These are phyloP conservation scores for Eragrostis curvula DNA, from an alignment of 176 grass and related monocot species.

Conservation along the genomic window DNA sequence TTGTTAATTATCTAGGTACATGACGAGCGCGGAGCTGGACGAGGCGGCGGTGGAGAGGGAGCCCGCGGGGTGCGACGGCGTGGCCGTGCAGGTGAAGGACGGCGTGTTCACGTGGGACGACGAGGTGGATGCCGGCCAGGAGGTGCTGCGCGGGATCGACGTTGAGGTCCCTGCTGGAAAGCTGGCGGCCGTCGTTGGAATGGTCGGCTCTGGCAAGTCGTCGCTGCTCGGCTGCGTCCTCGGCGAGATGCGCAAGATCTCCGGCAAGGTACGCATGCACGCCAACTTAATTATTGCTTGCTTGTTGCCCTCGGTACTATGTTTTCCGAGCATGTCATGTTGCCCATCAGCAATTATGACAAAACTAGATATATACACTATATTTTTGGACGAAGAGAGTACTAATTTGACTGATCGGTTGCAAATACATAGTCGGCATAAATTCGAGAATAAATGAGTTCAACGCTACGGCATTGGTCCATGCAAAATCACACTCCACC, in stretches of 20 bases:
- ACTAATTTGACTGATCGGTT: background rate
- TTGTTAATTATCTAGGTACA: slow-evolving; percentile 49
- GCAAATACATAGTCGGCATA: background rate
- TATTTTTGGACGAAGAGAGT: too few relatives aligned
- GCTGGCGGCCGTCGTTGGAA: slow-evolving; percentile 81
- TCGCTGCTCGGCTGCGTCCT: slow-evolving; percentile 84
- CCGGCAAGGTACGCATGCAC: slow-evolving; percentile 67
- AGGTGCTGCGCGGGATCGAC: slow-evolving; percentile 66
- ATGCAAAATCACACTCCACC: too few relatives aligned
- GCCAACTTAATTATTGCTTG: too few relatives aligned
- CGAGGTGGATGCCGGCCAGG: slow-evolving; percentile 39
- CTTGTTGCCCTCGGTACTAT: too few relatives aligned
- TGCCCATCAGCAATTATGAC: too few relatives aligned
- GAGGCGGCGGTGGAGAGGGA: slow-evolving; percentile 63
- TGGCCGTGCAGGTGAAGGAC: slow-evolving; percentile 63
- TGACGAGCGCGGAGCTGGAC: slow-evolving; percentile 85
- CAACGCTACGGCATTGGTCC: background rate
- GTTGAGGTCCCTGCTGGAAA: slow-evolving; percentile 58
- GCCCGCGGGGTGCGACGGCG: slow-evolving; percentile 21
- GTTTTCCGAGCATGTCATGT: too few relatives aligned
- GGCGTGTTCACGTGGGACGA: slow-evolving; percentile 90
- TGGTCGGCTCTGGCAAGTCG: slow-evolving; percentile 91
- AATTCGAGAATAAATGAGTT: background rate
- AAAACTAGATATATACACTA: too few relatives aligned
- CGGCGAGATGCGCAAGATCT: slow-evolving; percentile 87